Base-by-base conservation (phyloP, 2,329 filamentous ascomycete species). In the Trichocomaceae sp. region DNA sequence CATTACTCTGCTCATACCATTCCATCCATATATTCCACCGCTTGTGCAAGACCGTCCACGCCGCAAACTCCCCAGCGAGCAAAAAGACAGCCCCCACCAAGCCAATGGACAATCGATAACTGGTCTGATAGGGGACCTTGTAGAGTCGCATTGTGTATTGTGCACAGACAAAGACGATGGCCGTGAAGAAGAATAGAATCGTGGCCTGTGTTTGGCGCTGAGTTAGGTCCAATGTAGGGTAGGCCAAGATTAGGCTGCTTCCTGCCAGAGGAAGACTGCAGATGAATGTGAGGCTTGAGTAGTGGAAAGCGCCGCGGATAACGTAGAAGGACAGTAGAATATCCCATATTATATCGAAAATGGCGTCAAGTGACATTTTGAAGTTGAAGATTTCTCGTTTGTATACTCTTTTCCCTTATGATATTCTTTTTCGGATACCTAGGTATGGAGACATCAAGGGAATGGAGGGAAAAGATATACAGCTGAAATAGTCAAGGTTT, bases 1-100 rank as follows among this genome's bases (percentile, higher is more conserved):
- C n/a, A n/a, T n/a, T 33, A 47, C 22, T 47, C 29, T 47, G 45
- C 23, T 47, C 17, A 17, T 47, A 47, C 45, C 45, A 48, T 33
- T 33, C 46, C n/a, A 5, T 23, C 46, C 46, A 48, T 26, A 31
- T 48, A 35, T 23, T 29, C 23, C 26, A 10, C 23, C 31, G 15
- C 15, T 20, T 33, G 46, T 48, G 19, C n/a, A 48, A 19, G 17
- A 7, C 13, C 6, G 26, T 48, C 46, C 46, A 48, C 6, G 17
- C 26, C 5, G 46, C 46, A 26, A 48, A 10, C 17, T 48, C 46
- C 7, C 46, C 23, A 20, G 2, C 23, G 26, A 48, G 26, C 17
- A 48, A n/a, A 7, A 48, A 33, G 1, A 19, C 23, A n/a, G 46
- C 19, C 20, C 26, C 46, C 17, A 48, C 6, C 29, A 48, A 35